Evolutionary conservation across 179 eudicot species (phyloP).

Genomic region (Beta lomatogona): DNA sequence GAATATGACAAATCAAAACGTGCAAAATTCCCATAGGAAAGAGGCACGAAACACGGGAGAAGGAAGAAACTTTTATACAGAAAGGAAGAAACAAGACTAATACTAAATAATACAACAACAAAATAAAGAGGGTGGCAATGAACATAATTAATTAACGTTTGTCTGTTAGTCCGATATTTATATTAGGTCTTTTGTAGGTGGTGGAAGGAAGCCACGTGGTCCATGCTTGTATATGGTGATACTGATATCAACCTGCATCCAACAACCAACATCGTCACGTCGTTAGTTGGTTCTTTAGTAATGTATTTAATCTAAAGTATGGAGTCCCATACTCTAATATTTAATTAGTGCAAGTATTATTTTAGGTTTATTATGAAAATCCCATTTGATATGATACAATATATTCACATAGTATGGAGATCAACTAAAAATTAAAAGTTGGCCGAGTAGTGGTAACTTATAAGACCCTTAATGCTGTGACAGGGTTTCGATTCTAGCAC

Average conservation of each 20-base stretch:
- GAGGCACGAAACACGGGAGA: not conserved
- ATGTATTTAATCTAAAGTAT: too few species aligned
- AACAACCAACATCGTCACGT: not conserved
- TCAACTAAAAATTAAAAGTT: too few species aligned
- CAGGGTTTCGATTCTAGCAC: too few species aligned
- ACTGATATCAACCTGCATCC: constrained; percentile 31
- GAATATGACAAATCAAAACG: not conserved
- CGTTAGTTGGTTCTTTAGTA: not conserved
- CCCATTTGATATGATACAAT: too few species aligned
- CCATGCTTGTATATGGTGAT: constrained; percentile 15
- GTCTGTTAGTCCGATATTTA: not conserved
- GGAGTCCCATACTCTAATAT: too few species aligned
- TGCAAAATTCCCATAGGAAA: not conserved
- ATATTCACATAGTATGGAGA: too few species aligned
- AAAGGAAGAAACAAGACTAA: not conserved
- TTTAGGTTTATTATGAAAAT: too few species aligned
- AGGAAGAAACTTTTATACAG: not conserved
- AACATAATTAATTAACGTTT: not conserved
- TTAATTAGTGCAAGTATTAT: too few species aligned
- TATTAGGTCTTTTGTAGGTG: constrained; percentile 8
- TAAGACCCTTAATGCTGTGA: too few species aligned
- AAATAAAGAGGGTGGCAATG: not conserved
- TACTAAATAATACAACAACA: not conserved
- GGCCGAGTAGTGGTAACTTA: too few species aligned
- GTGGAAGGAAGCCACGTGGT: not conserved